Evolutionary conservation across 2,329 filamentous ascomycete genomes (phyloP), one percentile per base, ranked within the genome.

Genomic region (Neocucurbitaria cava): DNA sequence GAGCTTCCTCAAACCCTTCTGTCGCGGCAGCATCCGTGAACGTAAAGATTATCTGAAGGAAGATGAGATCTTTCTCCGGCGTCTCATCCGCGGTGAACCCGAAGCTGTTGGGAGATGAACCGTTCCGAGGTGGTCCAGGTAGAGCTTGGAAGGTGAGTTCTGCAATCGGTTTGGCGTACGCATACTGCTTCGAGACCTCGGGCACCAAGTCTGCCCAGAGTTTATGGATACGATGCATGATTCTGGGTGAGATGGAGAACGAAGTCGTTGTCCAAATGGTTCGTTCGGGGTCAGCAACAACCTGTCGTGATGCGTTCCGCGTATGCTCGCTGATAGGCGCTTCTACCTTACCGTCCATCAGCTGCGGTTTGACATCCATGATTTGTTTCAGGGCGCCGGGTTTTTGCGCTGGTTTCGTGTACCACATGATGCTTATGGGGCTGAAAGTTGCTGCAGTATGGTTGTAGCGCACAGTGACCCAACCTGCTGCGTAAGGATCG

Each of bases 241-340:
- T 67, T 0, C 59, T 62, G 0, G 61, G 51, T 0, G 59, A 58
- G 24, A 67, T 57, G 1, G 48, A 45, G 48, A 70, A 67, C 4
- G 66, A 66, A 0, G 64, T 66, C 5, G 65, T 68, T 28, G 64
- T 62, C 65, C 66, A 70, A 15, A 68, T 58, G 10, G 65, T 68
- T 42, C 59, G 50, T 24, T 56, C 56, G 5, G 52, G 51, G 9
- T 56, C 46, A 8, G 61, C 58, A 13, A 38, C 45, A 8, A 60
- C 61, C 21, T 46, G 39, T 40, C 53, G 48, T 5, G 64, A 68
- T 9, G 65, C 59, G 31, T 69, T 69, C 21, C 65, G 54, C 0
- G 65, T 58, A 24, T 64, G 62, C 44, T 64, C 64, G 24, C 56
- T 62, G 9, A 61, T 40, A 1, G 57, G 48, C 5, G 59, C 66